Percentiles rank a stretch among this genome's conserved stretches.
These are phyloP conservation scores for Meredithiella fracta DNA, from an alignment of 2,329 filamentous ascomycete genomes.

Conservation along the genomic window DNA sequence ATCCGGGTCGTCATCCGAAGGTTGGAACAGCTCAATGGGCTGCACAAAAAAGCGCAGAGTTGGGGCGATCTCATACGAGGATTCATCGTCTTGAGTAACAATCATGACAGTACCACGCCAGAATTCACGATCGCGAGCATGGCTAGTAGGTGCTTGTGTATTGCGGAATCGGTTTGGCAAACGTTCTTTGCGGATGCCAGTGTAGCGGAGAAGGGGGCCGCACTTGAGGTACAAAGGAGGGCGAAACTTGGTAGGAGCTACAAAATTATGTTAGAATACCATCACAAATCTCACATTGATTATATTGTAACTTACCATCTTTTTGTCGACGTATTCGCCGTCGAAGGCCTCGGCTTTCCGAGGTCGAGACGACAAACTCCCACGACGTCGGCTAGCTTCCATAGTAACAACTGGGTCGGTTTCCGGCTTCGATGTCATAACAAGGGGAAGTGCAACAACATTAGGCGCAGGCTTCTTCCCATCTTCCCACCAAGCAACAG, in stretches of 20 bases:
- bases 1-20: slow-evolving; percentile 19
- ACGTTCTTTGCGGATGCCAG: slow-evolving; percentile 57
- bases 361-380: slow-evolving; percentile 31
- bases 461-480: slow-evolving; percentile 17
- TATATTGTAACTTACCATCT: slow-evolving; percentile 27
- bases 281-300: background rate
- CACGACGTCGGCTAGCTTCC: slow-evolving; percentile 25
- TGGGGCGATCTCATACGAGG: slow-evolving; percentile 65
- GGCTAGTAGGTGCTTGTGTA: slow-evolving; percentile 16
- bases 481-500: slow-evolving; percentile 64
- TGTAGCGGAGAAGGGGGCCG: slow-evolving; percentile 79
- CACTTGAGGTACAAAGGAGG: slow-evolving; percentile 76
- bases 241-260: slow-evolving; percentile 55
- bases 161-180: slow-evolving; percentile 23
- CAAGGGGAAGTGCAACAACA: background rate
- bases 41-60: slow-evolving; percentile 74
- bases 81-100: slow-evolving; percentile 71
- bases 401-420: background rate
- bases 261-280: background rate
- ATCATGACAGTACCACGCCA: slow-evolving; percentile 96
- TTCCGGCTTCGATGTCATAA: background rate
- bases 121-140: slow-evolving; percentile 46
- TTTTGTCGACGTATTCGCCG: slow-evolving; percentile 48
- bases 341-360: slow-evolving; percentile 47
- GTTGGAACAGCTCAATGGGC: slow-evolving; percentile 64